Conservation (phyloP, 2,329 filamentous ascomycete species). For the Colletotrichum endophyticum region DNA sequence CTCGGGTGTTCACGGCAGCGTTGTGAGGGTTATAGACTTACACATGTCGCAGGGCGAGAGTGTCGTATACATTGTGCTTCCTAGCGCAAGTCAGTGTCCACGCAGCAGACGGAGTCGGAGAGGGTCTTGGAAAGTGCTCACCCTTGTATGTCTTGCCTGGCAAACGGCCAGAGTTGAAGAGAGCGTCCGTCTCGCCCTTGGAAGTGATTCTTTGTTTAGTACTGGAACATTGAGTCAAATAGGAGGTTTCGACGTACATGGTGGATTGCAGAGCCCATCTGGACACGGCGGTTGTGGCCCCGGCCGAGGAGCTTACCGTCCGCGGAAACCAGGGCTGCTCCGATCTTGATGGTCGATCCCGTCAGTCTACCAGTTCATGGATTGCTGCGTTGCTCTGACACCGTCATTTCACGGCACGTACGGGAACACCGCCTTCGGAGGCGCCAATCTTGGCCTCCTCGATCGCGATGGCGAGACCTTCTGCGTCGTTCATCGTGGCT, state of each 20-base stretch:
- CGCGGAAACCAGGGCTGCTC: constrained; percentile 65
- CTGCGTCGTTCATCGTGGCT: constrained; percentile 11
- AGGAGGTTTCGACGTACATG: constrained; percentile 57
- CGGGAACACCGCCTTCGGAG: constrained; percentile 16
- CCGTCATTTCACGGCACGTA: not conserved
- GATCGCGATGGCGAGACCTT: constrained; percentile 19
- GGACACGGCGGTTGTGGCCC: constrained; percentile 78
- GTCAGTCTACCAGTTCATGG: not conserved
- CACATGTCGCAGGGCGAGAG: constrained; percentile 84
- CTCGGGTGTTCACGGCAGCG: not conserved
- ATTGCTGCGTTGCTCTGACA: not conserved
- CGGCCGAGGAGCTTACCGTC: constrained; percentile 73
- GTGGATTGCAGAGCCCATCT: constrained; percentile 73
- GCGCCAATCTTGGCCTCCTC: constrained; percentile 16
- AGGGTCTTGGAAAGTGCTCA: not conserved
- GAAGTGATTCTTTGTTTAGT: not conserved
- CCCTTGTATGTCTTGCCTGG: constrained; percentile 68
- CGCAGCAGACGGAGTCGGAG: not conserved
- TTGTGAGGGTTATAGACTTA: not conserved
- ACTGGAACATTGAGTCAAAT: not conserved
- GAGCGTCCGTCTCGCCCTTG: constrained; percentile 77
- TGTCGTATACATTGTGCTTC: constrained; percentile 82
- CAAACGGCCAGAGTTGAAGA: constrained; percentile 75
- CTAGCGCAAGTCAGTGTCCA: constrained; percentile 37
- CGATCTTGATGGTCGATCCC: constrained; percentile 35